Base-by-base conservation (phyloP, 768 basidiomycete species). In the Boletus rubroflammeus region DNA sequence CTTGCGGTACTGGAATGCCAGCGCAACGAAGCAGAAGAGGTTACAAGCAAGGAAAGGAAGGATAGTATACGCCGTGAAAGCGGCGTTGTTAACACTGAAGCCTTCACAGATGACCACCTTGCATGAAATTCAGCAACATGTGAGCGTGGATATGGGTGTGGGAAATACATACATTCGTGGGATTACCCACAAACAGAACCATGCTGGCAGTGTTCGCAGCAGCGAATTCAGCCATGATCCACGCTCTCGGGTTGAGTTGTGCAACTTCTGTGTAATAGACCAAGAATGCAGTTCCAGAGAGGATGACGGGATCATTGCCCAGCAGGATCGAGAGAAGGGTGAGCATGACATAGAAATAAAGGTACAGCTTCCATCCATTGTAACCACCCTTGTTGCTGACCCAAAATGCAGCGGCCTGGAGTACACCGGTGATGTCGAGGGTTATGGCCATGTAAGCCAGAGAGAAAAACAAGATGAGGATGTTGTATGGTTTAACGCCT, bases 221-320 rank as follows among this genome's bases (percentile, higher is more conserved):
- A 0, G 86, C 83, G 61, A 90, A 90, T 56, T 89, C 85, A 11
- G 85, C 77, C 55, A 88, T 86, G 40, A 90, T 73, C 88, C 87
- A 89, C 1, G 87, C 75, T 3, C 74, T 73, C 0, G 84, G 81
- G 28, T 82, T 54, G 23, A 84, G 71, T 40, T 69, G 25, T 32
- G 61, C 62, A 9, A 85, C 85, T 31, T 81, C 69, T 0, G 93
- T 95, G 62, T 93, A 92, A 63, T 97, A 97, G 6, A 86, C 88
- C 31, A 97, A 72, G 69, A 98, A 97, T 0, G 86, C 85, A 0
- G 94, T 96, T 2, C 93, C 94, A 13, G 88, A 91, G 45, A 98
- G 80, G 53, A 97, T 90, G 66, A 98, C 82, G 0, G 95, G 95
- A 71, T 98, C 93, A 64, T 97, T 97, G 6, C 94, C 95, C n/a